phyloP scores from a whole-genome alignment of 441 rosid species.

The Daphne laureola region DNA sequence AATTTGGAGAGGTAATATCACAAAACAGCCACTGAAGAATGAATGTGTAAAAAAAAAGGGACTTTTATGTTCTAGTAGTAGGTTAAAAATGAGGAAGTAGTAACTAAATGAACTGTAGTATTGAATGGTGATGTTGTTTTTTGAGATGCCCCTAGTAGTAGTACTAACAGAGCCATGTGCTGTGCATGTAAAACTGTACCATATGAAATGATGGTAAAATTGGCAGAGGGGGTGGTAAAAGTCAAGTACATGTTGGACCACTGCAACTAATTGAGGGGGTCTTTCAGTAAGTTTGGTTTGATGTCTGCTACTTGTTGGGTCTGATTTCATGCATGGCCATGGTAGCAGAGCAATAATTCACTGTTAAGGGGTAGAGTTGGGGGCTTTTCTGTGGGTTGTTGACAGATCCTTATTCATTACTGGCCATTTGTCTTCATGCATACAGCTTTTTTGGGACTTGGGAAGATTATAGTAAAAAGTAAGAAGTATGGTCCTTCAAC shows the following conservation, averaged over 20 bases:
- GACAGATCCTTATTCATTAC: conserved; percentile 5
- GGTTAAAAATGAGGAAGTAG: conserved; percentile 8
- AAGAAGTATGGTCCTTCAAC: not conserved
- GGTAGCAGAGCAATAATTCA: conserved; percentile 22
- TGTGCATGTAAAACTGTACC: conserved; percentile 12
- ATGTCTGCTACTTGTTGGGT: conserved; percentile 7
- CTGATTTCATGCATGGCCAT: conserved; percentile 17
- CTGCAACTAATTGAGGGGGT: conserved; percentile 4
- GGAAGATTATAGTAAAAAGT: not conserved
- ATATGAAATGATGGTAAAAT: conserved; percentile 15
- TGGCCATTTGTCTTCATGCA: not conserved
- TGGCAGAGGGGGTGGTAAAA: conserved; percentile 7
- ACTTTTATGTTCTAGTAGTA: conserved; percentile 17
- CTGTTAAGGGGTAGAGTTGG: conserved; percentile 8
- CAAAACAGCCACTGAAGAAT: conserved; percentile 46
- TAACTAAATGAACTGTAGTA: not conserved
- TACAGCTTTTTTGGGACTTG: not conserved
- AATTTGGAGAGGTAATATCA: conserved; percentile 91
- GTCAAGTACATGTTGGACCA: conserved; percentile 10
- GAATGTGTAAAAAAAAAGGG: conserved; percentile 24
- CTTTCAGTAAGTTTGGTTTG: conserved; percentile 6
- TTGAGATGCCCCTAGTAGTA: not conserved
- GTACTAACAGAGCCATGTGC: conserved; percentile 8
- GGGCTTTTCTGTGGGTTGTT: conserved; percentile 2
- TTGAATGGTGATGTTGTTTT: not conserved